Evolutionary conservation across 1,284 basidiomycete genomes (phyloP).

Genomic region (Cutaneotrichosporon daszewskae): DNA sequence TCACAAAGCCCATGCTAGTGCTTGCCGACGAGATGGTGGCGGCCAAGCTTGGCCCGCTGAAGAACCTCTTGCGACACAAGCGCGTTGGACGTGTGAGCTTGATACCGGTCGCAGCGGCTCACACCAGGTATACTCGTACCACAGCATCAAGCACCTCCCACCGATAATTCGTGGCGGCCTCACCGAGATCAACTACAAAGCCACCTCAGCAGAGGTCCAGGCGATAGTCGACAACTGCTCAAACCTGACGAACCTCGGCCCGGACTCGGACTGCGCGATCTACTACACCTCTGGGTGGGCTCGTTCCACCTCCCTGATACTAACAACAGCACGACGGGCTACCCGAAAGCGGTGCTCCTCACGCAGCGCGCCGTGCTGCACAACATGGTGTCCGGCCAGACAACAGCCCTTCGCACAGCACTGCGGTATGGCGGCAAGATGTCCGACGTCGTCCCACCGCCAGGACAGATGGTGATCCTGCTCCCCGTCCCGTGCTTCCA

Average conservation of each 20-base stretch:
- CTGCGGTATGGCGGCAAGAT: constrained; percentile 28
- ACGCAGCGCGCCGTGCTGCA: constrained; percentile 24
- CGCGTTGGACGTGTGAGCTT: constrained; percentile 1
- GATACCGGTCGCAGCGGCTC: not conserved
- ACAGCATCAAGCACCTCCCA: not conserved
- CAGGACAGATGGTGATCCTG: constrained; percentile 25
- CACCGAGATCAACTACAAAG: not conserved
- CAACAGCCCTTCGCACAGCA: constrained; percentile 18
- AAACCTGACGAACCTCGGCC: constrained; percentile 20
- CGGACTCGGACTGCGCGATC: constrained; percentile 38
- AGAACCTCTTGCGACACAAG: not conserved
- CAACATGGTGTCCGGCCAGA: constrained; percentile 8
- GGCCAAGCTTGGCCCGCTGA: constrained; percentile 16
- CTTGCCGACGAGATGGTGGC: constrained; percentile 30
- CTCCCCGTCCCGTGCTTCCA: constrained; percentile 41
- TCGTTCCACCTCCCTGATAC: not conserved
- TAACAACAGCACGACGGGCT: constrained; percentile 5
- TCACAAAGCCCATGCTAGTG: constrained; percentile 26
- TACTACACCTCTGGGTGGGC: constrained; percentile 31
- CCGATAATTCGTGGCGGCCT: not conserved
- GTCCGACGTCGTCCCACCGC: constrained; percentile 6
- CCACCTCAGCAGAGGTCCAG: too few species aligned
- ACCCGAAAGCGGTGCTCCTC: constrained; percentile 39
- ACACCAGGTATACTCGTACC: constrained; percentile 1
- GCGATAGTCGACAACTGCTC: not conserved